Evolutionary conservation across 495 filamentous ascomycete genomes (phyloP).

Genomic region (Apiosordaria backusii): DNA sequence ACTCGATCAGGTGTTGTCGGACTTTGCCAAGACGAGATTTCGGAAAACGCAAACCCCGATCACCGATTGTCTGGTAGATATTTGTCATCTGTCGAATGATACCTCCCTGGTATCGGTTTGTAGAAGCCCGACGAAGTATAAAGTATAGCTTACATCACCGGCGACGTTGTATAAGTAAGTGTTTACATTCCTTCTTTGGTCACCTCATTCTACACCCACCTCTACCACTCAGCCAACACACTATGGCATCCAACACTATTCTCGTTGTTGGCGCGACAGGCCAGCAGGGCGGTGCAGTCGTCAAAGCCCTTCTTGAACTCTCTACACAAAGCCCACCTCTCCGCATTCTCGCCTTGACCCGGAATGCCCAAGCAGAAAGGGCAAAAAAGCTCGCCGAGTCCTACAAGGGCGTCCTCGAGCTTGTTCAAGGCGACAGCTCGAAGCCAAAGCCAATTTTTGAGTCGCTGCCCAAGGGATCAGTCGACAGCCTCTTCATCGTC

Average conservation of each 20-base stretch:
- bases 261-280: conserved; percentile 66
- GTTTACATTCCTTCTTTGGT: not conserved
- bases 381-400: conserved; percentile 49
- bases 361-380: conserved; percentile 50
- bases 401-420: conserved; percentile 38
- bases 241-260: conserved; percentile 17
- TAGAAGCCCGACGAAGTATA: not conserved
- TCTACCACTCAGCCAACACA: not conserved
- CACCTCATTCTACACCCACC: no score
- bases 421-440: conserved; percentile 57
- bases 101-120: not conserved
- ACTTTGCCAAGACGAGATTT: not conserved
- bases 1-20: not conserved
- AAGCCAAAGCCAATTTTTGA: conserved; percentile 52
- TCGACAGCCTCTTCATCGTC: conserved; percentile 49
- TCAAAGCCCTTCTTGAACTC: conserved; percentile 53
- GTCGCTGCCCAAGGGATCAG: conserved; percentile 41
- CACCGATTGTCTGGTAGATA: not conserved
- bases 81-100: not conserved
- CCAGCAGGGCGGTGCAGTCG: conserved; percentile 63
- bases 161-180: not conserved
- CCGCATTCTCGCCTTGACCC: conserved; percentile 68
- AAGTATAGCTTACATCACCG: not conserved
- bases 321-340: conserved; percentile 34
- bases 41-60: not conserved